Conservation (phyloP, 345 rosid genomes). For the Citrus trifoliata region DNA sequence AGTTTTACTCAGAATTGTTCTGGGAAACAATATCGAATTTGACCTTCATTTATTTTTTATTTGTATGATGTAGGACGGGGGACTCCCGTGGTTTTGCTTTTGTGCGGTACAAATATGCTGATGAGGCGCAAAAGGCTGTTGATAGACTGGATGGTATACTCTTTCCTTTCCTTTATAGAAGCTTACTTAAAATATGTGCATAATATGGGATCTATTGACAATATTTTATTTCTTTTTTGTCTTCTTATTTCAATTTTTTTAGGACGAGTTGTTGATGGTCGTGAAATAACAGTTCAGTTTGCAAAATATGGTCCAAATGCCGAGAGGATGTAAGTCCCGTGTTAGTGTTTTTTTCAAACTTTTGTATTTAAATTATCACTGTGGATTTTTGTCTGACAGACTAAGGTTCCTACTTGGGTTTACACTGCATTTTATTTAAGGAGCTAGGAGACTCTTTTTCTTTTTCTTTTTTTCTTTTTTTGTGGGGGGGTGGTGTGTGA, state of each 20-base stretch:
- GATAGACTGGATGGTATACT: slow-evolving; percentile 63
- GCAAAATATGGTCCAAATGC: slow-evolving; percentile 99
- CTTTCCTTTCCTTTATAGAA: background rate
- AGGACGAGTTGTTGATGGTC: slow-evolving; percentile 94
- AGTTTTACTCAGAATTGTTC: no score
- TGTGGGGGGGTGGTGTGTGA: no score
- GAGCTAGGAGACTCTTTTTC: no score
- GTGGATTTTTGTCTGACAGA: no score
- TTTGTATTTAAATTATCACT: no score
- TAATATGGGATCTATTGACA: no score
- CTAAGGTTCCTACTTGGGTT: background rate
- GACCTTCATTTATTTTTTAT: background rate
- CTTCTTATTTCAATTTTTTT: background rate
- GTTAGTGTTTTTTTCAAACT: no score
- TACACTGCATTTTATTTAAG: background rate
- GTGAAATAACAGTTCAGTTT: slow-evolving; percentile 93
- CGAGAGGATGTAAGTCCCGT: slow-evolving; percentile 70
- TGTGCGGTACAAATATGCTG: slow-evolving; percentile 70
- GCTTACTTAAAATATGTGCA: no score
- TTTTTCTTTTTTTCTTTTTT: no score
- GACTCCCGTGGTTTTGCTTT: slow-evolving; percentile 76
- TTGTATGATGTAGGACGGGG: slow-evolving; percentile 36
- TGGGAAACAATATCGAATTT: no score
- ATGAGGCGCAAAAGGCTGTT: slow-evolving; percentile 75
- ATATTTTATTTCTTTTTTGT: background rate